These are phyloP conservation scores for Isatis tinctoria DNA, from an alignment of 345 rosid species.

Conservation along the genomic window DNA sequence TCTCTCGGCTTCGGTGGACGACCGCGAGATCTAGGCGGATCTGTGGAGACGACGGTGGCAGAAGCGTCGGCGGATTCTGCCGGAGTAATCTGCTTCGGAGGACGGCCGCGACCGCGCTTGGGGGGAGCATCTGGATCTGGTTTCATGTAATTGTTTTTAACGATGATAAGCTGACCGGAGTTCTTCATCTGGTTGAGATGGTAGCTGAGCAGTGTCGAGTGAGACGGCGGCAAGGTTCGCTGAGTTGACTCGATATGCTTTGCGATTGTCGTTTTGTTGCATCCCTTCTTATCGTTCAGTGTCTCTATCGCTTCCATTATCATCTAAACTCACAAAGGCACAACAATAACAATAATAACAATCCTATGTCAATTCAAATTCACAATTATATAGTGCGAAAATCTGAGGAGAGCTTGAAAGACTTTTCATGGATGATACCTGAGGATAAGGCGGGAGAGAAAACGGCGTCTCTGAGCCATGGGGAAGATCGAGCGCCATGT, in stretches of 20 bases:
- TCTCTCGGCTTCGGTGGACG: constrained; percentile 58
- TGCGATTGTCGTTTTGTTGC: constrained; percentile 54
- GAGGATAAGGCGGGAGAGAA: constrained; percentile 33
- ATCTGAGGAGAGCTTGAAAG: not conserved
- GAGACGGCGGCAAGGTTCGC: constrained; percentile 52
- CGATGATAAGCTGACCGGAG: constrained; percentile 52
- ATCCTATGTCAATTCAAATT: not conserved
- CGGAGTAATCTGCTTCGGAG: constrained; percentile 55
- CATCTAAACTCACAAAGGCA: constrained; percentile 35
- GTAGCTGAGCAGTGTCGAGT: constrained; percentile 50
- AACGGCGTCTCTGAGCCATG: not conserved
- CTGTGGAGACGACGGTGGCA: constrained; percentile 7
- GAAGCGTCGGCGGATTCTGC: constrained; percentile 11
- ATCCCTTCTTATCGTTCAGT: constrained; percentile 46
- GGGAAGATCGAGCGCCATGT: constrained; percentile 28
- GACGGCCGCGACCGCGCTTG: constrained; percentile 83
- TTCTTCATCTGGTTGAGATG: constrained; percentile 67
- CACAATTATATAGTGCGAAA: not conserved
- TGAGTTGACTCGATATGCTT: constrained; percentile 54
- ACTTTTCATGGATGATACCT: constrained; percentile 6
- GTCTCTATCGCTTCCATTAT: constrained; percentile 70
- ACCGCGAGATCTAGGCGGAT: constrained; percentile 69
- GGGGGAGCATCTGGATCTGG: constrained; percentile 73
- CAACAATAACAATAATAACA: not conserved
- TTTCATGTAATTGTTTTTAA: constrained; percentile 69